Conservation (phyloP, 768 basidiomycete genomes). For the Trametes meyenii region DNA sequence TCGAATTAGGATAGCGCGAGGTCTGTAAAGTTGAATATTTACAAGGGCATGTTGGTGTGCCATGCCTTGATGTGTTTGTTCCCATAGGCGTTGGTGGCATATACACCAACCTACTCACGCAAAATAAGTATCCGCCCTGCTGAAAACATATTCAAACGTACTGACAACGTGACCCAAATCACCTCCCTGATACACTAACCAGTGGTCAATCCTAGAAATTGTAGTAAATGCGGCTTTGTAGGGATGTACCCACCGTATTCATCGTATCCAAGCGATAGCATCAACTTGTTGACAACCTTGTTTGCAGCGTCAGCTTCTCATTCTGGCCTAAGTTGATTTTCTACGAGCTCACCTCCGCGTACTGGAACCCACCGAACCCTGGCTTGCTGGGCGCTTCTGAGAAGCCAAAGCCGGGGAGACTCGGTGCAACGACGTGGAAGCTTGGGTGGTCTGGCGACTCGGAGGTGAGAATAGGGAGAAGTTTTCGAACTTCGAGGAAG, state of each 20-base stretch:
- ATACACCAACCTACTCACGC: slow-evolving; percentile 37
- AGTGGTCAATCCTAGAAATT: neutral
- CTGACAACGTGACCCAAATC: slow-evolving; percentile 48
- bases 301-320: neutral
- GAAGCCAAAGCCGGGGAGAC: slow-evolving; percentile 65
- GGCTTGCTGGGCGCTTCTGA: slow-evolving; percentile 56
- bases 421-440: slow-evolving; percentile 63
- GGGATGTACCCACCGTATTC: slow-evolving; percentile 25
- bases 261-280: slow-evolving; percentile 34
- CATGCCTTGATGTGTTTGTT: slow-evolving; percentile 50
- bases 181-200: slow-evolving; percentile 49
- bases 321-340: too few relatives aligned
- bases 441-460: slow-evolving; percentile 47
- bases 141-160: neutral
- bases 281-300: slow-evolving; percentile 31
- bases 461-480: slow-evolving; percentile 55
- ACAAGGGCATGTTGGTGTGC: slow-evolving; percentile 54
- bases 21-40: slow-evolving; percentile 10
- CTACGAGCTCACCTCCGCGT: slow-evolving; percentile 50
- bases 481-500: slow-evolving; percentile 58
- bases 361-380: slow-evolving; percentile 52
- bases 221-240: neutral
- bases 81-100: slow-evolving; percentile 41
- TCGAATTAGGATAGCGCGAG: too few relatives aligned
- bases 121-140: neutral